A percentile compares a stretch with the other conserved stretches of the same genome.
Conservation (phyloP, 768 basidiomycete genomes). For the Boletus vinaceobasis region DNA sequence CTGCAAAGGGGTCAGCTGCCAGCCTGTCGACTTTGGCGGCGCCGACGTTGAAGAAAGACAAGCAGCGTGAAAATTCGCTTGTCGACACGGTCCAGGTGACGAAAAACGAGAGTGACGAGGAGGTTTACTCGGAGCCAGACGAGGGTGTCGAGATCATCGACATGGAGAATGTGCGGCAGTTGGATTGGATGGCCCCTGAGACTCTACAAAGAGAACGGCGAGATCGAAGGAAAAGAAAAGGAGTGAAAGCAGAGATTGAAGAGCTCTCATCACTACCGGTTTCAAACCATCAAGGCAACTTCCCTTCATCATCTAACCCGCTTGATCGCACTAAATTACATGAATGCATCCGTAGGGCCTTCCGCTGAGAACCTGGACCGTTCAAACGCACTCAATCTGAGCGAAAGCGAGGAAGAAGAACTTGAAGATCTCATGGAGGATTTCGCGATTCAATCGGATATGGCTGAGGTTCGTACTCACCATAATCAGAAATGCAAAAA, state of each 20-base stretch:
- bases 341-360: slow-evolving; percentile 7
- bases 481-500: neutral
- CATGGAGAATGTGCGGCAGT: slow-evolving; percentile 68
- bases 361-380: slow-evolving; percentile 29
- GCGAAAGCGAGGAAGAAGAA: slow-evolving; percentile 75
- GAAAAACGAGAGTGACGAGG: slow-evolving; percentile 50
- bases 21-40: slow-evolving; percentile 49
- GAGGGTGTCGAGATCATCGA: slow-evolving; percentile 86
- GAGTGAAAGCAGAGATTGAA: slow-evolving; percentile 44
- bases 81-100: slow-evolving; percentile 22
- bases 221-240: slow-evolving; percentile 35
- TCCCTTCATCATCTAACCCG: slow-evolving; percentile 1
- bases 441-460: slow-evolving; percentile 46
- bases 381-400: slow-evolving; percentile 64
- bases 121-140: slow-evolving; percentile 82
- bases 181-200: slow-evolving; percentile 92
- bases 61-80: slow-evolving; percentile 29
- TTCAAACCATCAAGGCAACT: slow-evolving; percentile 34
- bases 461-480: slow-evolving; percentile 36
- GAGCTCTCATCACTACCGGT: slow-evolving; percentile 27
- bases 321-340: neutral
- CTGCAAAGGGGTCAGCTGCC: slow-evolving; percentile 35
- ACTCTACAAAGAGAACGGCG: slow-evolving; percentile 52
- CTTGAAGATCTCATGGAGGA: slow-evolving; percentile 74
- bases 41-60: slow-evolving; percentile 48